Evolutionary conservation across 2,329 filamentous ascomycete species (phyloP).

Genomic region (Seiridium cupressi): DNA sequence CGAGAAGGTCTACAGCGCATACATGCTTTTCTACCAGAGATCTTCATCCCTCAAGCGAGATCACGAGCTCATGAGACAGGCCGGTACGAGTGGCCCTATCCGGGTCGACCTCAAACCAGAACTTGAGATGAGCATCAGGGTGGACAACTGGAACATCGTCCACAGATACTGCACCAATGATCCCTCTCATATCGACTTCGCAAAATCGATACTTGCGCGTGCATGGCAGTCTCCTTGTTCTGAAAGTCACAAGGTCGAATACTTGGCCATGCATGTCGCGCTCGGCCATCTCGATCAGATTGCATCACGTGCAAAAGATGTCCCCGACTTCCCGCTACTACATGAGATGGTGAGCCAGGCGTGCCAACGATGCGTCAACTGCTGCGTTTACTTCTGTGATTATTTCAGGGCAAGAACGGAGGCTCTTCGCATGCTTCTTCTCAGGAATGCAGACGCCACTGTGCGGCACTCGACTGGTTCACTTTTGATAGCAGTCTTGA

Average conservation of each 20-base stretch:
- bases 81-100: conserved; percentile 36
- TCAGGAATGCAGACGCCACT: conserved; percentile 55
- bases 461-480: conserved; percentile 54
- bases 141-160: conserved; percentile 72
- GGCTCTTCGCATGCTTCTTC: conserved; percentile 62
- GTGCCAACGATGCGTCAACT: conserved; percentile 48
- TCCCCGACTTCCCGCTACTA: conserved; percentile 59
- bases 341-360: conserved; percentile 46
- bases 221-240: conserved; percentile 53
- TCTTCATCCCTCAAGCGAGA: conserved; percentile 61
- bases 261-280: conserved; percentile 51
- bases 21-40: conserved; percentile 97
- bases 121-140: conserved; percentile 59
- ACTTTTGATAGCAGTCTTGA: conserved; percentile 52
- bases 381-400: conserved; percentile 57
- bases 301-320: conserved; percentile 68
- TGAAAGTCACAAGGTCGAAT: conserved; percentile 43
- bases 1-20: conserved; percentile 81
- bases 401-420: conserved; percentile 58
- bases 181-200: conserved; percentile 65
- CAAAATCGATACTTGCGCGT: conserved; percentile 59
- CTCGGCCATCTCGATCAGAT: conserved; percentile 74
- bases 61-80: conserved; percentile 42
- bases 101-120: conserved; percentile 42
- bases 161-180: conserved; percentile 80